Evolutionary conservation across 257 asterid species (phyloP).

Genomic region (Ocimum tenuiflorum): DNA sequence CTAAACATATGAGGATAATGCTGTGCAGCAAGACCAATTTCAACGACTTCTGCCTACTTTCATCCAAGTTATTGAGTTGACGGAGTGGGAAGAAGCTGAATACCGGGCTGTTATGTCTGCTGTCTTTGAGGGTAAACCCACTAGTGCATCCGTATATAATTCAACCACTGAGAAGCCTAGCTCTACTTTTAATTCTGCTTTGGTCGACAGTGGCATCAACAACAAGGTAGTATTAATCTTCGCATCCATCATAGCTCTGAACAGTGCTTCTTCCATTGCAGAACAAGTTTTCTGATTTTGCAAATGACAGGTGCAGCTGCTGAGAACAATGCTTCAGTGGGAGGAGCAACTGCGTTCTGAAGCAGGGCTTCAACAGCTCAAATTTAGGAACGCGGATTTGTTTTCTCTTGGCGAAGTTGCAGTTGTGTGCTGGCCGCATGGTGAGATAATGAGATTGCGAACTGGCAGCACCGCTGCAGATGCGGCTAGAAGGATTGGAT

Average conservation of each 20-base stretch:
- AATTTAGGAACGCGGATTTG: slow-evolving; percentile 23
- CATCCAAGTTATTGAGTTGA: slow-evolving; percentile 82
- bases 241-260: neutral
- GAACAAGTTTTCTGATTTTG: too few species aligned
- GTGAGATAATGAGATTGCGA: slow-evolving; percentile 78
- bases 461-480: slow-evolving; percentile 98
- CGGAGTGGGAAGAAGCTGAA: slow-evolving; percentile 69
- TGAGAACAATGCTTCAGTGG: slow-evolving; percentile 98
- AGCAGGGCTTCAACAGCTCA: slow-evolving; percentile 45
- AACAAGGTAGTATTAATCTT: slow-evolving; percentile 59
- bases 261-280: too few species aligned
- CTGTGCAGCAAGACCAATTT: slow-evolving; percentile 85
- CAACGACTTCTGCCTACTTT: slow-evolving; percentile 75
- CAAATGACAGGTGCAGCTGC: slow-evolving; percentile 52
- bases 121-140: slow-evolving; percentile 64
- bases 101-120: slow-evolving; percentile 73
- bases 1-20: neutral
- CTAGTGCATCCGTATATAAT: slow-evolving; percentile 30
- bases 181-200: slow-evolving; percentile 34
- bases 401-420: slow-evolving; percentile 69
- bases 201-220: slow-evolving; percentile 59
- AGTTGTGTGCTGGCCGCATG: slow-evolving; percentile 84
- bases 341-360: slow-evolving; percentile 83
- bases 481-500: slow-evolving; percentile 78
- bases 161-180: slow-evolving; percentile 24